phyloP scores from a whole-genome alignment of 1,284 basidiomycete genomes.

The Ganoderma resinaceum region DNA sequence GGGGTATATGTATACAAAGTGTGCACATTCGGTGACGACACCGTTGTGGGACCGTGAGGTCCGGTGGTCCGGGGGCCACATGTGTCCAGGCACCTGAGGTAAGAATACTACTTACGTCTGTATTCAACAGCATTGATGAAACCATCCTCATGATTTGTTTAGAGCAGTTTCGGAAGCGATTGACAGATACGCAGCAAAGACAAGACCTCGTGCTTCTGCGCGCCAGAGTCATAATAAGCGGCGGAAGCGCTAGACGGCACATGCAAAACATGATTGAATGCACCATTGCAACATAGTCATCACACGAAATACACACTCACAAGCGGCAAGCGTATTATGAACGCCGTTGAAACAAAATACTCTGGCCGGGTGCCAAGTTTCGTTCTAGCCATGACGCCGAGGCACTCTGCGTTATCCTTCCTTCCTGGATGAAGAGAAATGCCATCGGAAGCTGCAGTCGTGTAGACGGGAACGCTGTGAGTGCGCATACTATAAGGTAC shows the following conservation, averaged over 20 bases:
- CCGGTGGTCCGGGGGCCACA: background rate
- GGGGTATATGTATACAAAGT: background rate
- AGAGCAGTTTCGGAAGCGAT: background rate
- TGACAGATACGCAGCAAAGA: background rate
- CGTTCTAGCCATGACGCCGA: background rate
- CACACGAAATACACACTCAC: no score
- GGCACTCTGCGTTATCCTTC: no score
- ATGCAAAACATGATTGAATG: background rate
- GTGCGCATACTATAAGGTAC: background rate
- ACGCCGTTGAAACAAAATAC: background rate
- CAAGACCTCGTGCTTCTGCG: background rate
- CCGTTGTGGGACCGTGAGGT: conserved; percentile 1
- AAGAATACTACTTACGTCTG: background rate
- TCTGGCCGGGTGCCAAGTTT: background rate
- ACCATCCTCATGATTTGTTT: no score
- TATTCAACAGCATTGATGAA: background rate
- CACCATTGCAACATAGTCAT: background rate
- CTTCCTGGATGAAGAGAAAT: background rate
- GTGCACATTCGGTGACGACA: background rate
- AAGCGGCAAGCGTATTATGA: background rate
- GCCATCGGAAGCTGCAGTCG: background rate
- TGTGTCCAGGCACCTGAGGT: background rate
- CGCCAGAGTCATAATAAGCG: background rate
- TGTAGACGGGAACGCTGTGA: background rate
- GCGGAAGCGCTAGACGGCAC: background rate